Conservation (phyloP, 106 monocot genomes). For the Amphibolis antarctica region DNA sequence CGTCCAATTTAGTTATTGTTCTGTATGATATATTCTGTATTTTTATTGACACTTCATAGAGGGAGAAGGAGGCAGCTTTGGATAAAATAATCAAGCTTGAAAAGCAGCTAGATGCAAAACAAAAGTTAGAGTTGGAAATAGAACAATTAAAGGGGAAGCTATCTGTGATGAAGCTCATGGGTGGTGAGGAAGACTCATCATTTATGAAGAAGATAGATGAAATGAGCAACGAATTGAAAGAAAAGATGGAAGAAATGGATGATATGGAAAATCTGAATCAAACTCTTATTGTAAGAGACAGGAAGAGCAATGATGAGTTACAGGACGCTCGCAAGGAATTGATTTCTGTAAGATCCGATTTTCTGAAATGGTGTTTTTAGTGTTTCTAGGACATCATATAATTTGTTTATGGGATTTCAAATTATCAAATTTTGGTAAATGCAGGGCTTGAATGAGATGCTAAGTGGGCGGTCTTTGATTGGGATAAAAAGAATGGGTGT, state of each 20-base stretch:
- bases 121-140: constrained; percentile 73
- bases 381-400: background rate
- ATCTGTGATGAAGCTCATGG: constrained; percentile 55
- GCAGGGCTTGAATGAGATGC: constrained; percentile 45
- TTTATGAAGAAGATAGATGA: constrained; percentile 46
- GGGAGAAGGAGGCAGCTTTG: constrained; percentile 57
- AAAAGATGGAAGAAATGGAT: constrained; percentile 66
- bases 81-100: constrained; percentile 57
- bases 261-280: constrained; percentile 26
- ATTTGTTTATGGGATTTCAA: background rate
- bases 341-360: constrained; percentile 31
- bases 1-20: background rate
- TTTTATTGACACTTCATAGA: constrained; percentile 18
- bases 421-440: background rate
- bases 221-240: constrained; percentile 40
- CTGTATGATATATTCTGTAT: background rate
- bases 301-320: constrained; percentile 51
- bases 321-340: constrained; percentile 49
- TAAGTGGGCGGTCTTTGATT: constrained; percentile 25
- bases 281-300: constrained; percentile 38
- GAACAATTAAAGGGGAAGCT: constrained; percentile 66
- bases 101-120: constrained; percentile 73
- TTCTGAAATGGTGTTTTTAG: background rate
- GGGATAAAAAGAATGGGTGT: constrained; percentile 59
- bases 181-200: constrained; percentile 36